These are phyloP conservation scores for Actinidia chinensis DNA, from an alignment of 179 eudicot genomes.

Conservation along the genomic window DNA sequence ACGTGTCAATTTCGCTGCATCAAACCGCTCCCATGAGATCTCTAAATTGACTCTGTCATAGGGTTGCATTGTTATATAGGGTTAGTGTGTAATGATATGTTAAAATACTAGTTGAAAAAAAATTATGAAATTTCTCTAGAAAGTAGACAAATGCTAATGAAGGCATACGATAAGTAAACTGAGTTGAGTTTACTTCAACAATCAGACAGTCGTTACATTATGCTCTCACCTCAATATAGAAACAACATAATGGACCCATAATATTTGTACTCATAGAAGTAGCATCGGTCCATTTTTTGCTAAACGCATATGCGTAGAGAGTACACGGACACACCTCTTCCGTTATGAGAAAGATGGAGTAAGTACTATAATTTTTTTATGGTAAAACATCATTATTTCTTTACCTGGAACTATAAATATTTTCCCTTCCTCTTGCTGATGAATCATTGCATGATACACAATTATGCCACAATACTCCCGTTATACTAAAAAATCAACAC, in stretches of 20 bases:
- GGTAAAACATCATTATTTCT: no score
- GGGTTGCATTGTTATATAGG: no score
- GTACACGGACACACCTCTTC: neutral
- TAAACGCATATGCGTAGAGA: neutral
- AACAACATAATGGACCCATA: neutral
- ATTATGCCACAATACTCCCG: no score
- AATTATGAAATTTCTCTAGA: no score
- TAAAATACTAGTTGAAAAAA: neutral
- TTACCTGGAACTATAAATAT: no score
- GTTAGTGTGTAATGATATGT: neutral
- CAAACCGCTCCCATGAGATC: no score
- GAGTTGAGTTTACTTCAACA: constrained; percentile 4
- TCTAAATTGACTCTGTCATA: neutral
- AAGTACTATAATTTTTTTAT: no score
- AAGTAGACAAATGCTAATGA: neutral
- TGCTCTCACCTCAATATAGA: neutral
- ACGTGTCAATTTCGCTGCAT: neutral
- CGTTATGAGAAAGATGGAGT: no score
- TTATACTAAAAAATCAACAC: no score
- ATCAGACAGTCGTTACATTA: neutral
- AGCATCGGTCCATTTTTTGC: neutral
- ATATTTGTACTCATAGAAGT: neutral
- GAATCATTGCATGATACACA: no score
- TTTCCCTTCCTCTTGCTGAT: no score
- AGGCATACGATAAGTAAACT: neutral